phyloP scores from a whole-genome alignment of 2,329 filamentous ascomycete species.

The Ustilaginoidea virens region DNA sequence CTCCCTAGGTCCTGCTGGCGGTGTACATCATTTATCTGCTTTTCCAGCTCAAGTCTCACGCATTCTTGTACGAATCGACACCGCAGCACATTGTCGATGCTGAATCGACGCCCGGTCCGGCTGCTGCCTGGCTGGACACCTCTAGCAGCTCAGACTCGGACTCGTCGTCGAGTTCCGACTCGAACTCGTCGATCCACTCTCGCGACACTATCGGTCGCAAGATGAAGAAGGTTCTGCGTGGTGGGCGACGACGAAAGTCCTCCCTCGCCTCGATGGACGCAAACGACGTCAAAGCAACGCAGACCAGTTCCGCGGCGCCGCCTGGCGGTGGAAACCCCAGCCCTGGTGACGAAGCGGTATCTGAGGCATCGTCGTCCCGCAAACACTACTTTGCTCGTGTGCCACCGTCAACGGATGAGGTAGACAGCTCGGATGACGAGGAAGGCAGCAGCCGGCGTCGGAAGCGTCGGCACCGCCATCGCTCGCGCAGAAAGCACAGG shows the following conservation, averaged over 20 bases:
- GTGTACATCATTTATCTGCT: slow-evolving; percentile 74
- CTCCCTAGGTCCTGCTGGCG: slow-evolving; percentile 49
- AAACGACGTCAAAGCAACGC: slow-evolving; percentile 15
- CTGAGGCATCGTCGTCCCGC: slow-evolving; percentile 22
- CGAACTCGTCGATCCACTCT: slow-evolving; percentile 43
- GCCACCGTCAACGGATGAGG: slow-evolving; percentile 23
- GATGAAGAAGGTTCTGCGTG: slow-evolving; percentile 60
- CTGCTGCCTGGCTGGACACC: slow-evolving; percentile 67
- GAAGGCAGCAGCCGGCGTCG: slow-evolving; percentile 15
- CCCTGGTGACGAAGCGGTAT: slow-evolving; percentile 21
- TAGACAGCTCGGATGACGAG: slow-evolving; percentile 31
- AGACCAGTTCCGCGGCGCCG: slow-evolving; percentile 28
- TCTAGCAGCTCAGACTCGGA: slow-evolving; percentile 38
- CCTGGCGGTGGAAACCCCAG: slow-evolving; percentile 15
- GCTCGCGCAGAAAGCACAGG: slow-evolving; percentile 18
- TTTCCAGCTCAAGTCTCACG: slow-evolving; percentile 84
- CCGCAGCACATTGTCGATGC: slow-evolving; percentile 88
- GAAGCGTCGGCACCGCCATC: slow-evolving; percentile 20
- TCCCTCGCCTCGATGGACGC: slow-evolving; percentile 55
- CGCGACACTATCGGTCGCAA: slow-evolving; percentile 54
- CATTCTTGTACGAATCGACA: slow-evolving; percentile 84
- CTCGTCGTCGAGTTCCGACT: slow-evolving; percentile 51
- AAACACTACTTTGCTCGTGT: slow-evolving; percentile 20
- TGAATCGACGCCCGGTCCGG: slow-evolving; percentile 71
- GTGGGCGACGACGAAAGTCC: slow-evolving; percentile 59